Evolutionary conservation across 2,329 filamentous ascomycete genomes (phyloP).

Genomic region (Aspergillus bombycis): DNA sequence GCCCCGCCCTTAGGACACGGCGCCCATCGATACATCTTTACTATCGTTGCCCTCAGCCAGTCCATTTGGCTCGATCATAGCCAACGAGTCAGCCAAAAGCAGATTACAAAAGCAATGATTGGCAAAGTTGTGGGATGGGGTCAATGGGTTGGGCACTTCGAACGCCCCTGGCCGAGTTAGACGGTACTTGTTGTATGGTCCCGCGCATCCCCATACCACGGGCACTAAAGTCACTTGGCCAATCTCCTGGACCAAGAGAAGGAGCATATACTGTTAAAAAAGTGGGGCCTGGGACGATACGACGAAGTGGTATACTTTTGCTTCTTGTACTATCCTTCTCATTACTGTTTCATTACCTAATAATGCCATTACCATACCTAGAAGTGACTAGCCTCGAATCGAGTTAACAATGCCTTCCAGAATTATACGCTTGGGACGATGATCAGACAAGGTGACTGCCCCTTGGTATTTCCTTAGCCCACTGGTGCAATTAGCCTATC

Average conservation of each 20-base stretch:
- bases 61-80: conserved; percentile 23
- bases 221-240: conserved; percentile 27
- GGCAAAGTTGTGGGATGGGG: conserved; percentile 30
- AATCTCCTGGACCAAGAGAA: conserved; percentile 29
- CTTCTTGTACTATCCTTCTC: background rate
- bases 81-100: conserved; percentile 24
- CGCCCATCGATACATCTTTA: conserved; percentile 37
- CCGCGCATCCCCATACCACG: conserved; percentile 5
- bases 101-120: conserved; percentile 31
- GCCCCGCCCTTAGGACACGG: conserved; percentile 36
- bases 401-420: background rate
- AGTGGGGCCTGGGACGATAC: background rate
- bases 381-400: background rate
- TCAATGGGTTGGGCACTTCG: background rate
- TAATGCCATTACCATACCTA: background rate
- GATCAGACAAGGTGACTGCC: background rate
- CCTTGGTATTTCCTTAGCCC: background rate
- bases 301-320: background rate
- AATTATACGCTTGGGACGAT: background rate
- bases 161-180: background rate
- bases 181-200: background rate
- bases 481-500: background rate
- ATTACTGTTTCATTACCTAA: background rate
- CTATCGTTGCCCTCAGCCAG: conserved; percentile 33
- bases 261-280: background rate